Percentiles rank a stretch among this genome's conserved stretches.
Evolutionary conservation across 78 protist species (phyloP).

Genomic region (Cavenderia fasciculata): DNA sequence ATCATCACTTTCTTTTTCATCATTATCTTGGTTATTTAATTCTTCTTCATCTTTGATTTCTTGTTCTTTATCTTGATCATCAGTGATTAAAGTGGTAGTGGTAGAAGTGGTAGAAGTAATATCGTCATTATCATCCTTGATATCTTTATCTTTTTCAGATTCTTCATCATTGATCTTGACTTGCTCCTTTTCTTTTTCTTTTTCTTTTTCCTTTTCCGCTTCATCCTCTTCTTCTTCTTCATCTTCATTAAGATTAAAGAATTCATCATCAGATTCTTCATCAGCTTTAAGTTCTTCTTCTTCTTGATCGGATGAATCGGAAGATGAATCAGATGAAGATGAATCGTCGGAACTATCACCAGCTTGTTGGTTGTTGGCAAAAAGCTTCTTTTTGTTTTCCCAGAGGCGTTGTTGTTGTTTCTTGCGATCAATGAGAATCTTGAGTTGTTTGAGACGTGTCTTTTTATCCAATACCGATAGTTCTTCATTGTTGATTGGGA

Average conservation of each 20-base stretch:
- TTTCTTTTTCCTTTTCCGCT: background rate
- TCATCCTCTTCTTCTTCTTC: slow-evolving; percentile 1
- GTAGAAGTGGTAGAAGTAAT: no score
- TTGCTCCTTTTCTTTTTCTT: no score
- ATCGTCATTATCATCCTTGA: no score
- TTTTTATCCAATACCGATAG: background rate
- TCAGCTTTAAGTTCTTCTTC: background rate
- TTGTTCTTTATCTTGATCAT: background rate
- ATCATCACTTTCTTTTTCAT: background rate
- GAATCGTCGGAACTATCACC: background rate
- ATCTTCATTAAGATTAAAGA: background rate
- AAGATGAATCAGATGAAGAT: background rate
- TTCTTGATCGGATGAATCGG: background rate
- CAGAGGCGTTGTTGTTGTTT: background rate
- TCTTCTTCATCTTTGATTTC: background rate
- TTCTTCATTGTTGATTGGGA: slow-evolving; percentile 4
- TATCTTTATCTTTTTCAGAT: no score
- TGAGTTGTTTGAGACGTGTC: background rate
- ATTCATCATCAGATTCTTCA: background rate
- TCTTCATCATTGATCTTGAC: no score
- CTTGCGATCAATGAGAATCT: background rate
- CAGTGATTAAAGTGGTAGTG: no score
- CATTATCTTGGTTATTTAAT: background rate
- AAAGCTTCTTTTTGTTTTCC: background rate
- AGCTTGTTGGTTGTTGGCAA: background rate